phyloP scores from a whole-genome alignment of 257 asterid species.

The Cruciata laevipes region DNA sequence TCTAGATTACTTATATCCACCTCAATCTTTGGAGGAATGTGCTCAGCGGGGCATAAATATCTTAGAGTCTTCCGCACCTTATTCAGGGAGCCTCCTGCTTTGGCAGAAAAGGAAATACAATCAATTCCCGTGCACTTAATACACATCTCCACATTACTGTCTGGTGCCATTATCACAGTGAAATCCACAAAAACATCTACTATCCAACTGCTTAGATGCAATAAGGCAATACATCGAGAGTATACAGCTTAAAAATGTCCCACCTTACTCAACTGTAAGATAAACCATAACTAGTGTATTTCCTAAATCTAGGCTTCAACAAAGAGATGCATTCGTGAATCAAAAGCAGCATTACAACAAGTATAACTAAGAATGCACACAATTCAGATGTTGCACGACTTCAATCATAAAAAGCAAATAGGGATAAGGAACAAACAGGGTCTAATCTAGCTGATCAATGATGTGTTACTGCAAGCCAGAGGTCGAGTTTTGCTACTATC shows the following conservation, averaged over 20 bases:
- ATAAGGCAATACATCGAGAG: not conserved
- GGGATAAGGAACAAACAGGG: not conserved
- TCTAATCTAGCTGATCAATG: not conserved
- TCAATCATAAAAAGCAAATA: not conserved
- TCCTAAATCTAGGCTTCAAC: not conserved
- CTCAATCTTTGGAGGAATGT: slow-evolving; percentile 75
- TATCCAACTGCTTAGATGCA: not conserved
- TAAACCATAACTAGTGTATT: not conserved
- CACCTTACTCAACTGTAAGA: not conserved
- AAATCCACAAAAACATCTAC: not conserved
- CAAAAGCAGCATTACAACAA: not conserved
- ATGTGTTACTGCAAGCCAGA: not conserved
- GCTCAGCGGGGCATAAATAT: slow-evolving; percentile 76
- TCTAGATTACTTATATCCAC: slow-evolving; percentile 81
- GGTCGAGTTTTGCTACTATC: not conserved
- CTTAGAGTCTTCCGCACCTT: slow-evolving; percentile 48
- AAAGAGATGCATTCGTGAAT: not conserved
- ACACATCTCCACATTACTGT: too few relatives aligned
- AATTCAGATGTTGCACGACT: not conserved
- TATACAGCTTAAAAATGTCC: not conserved
- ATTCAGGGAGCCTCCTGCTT: slow-evolving; percentile 61
- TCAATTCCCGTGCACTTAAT: not conserved
- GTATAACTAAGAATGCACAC: not conserved
- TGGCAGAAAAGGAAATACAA: slow-evolving; percentile 14
- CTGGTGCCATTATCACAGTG: not conserved